Conservation (phyloP, 257 asterid species). For the Solanum habrochaites region DNA sequence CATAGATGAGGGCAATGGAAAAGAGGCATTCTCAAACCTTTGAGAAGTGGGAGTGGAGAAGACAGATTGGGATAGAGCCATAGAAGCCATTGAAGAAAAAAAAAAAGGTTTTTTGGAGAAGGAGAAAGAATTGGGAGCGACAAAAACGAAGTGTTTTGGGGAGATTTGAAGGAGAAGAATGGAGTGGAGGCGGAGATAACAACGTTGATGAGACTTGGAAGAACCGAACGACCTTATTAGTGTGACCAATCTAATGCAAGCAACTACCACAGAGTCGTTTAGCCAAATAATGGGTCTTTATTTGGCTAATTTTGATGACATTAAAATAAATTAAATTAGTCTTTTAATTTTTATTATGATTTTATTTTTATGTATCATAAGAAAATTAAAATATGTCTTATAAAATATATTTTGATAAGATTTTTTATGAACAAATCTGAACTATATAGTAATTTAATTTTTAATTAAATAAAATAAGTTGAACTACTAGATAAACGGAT, state of each 20-base stretch:
- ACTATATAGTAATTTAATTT: no score
- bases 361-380: no score
- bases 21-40: slow-evolving; percentile 7
- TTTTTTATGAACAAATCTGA: no score
- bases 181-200: not conserved
- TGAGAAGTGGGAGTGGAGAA: slow-evolving; percentile 33
- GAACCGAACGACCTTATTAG: not conserved
- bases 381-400: no score
- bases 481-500: no score
- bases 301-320: not conserved
- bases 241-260: not conserved
- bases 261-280: not conserved
- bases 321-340: no score
- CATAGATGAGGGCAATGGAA: slow-evolving; percentile 12
- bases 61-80: slow-evolving; percentile 40
- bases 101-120: not conserved
- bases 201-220: not conserved
- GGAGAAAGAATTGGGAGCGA: not conserved
- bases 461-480: no score
- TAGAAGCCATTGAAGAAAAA: slow-evolving; percentile 46
- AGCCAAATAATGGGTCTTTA: no score
- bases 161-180: not conserved
- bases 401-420: no score
- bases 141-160: not conserved
- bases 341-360: not conserved